Conservation (phyloP, 2,329 filamentous ascomycete species). For the Periconia macrospinosa region DNA sequence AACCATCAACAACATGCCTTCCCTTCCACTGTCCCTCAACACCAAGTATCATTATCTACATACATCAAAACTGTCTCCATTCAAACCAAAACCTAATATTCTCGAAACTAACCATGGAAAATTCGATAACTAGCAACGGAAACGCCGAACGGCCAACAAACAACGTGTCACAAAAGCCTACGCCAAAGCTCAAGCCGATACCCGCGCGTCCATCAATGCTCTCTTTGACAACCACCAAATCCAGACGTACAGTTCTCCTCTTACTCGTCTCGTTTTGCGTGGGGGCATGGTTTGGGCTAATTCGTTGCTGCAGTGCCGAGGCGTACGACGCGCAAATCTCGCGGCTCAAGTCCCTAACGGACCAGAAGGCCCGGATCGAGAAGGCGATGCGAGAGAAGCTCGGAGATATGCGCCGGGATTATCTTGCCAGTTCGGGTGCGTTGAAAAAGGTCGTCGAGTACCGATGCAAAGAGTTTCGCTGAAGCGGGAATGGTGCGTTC, state of each 20-base stretch:
- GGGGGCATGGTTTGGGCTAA: neutral
- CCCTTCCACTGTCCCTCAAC: neutral
- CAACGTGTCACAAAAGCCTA: constrained; percentile 24
- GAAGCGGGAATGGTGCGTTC: neutral
- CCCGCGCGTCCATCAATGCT: constrained; percentile 20
- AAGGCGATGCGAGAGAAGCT: constrained; percentile 23
- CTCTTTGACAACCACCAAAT: constrained; percentile 29
- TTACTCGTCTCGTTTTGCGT: constrained; percentile 11
- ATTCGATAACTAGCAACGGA: constrained; percentile 24
- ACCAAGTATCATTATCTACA: neutral
- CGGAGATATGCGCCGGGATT: constrained; percentile 14
- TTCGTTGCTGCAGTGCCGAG: constrained; percentile 13
- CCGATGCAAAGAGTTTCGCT: constrained; percentile 24
- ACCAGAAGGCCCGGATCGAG: constrained; percentile 27
- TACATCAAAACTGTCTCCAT: too few relatives aligned
- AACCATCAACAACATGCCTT: neutral
- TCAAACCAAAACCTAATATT: too few relatives aligned
- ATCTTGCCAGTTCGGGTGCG: constrained; percentile 25
- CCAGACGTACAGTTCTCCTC: constrained; percentile 18
- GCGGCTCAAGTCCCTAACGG: constrained; percentile 25
- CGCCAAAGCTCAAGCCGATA: constrained; percentile 4
- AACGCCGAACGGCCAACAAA: constrained; percentile 23
- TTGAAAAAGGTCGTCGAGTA: constrained; percentile 22
- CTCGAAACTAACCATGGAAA: neutral
- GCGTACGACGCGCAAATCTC: constrained; percentile 25